Percentiles rank a stretch among this genome's conserved stretches.
Conservation (phyloP, 2,329 filamentous ascomycete species). For the Pestalotiopsis sp. region DNA sequence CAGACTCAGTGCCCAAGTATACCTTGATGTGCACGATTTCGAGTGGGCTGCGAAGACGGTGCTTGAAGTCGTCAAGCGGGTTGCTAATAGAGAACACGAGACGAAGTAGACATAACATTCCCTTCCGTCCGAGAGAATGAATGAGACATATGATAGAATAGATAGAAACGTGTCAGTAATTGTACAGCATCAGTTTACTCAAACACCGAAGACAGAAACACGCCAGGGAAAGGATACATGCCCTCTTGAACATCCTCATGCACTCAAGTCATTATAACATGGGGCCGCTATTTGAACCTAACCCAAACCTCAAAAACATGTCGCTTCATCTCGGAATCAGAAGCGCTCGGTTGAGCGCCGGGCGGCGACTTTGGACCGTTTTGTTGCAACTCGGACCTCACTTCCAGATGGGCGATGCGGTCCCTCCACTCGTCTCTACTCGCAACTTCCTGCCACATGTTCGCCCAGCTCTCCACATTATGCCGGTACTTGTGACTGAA, state of each 20-base stretch:
- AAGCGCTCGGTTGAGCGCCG: conserved; percentile 10
- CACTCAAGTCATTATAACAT: background rate
- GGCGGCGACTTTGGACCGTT: conserved; percentile 14
- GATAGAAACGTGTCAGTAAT: background rate
- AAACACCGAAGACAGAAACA: too few species aligned
- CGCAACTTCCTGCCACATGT: conserved; percentile 24
- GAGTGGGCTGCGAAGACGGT: conserved; percentile 64
- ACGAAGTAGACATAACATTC: background rate
- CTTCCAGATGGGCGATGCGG: conserved; percentile 19
- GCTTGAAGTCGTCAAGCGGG: conserved; percentile 45
- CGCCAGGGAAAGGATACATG: too few species aligned
- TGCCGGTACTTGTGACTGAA: conserved; percentile 21
- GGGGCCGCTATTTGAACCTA: conserved; percentile 16
- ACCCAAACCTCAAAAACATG: conserved; percentile 27
- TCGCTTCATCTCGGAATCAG: conserved; percentile 14
- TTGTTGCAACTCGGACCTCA: conserved; percentile 21
- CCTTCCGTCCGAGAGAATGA: background rate
- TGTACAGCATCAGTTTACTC: background rate
- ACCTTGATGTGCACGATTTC: conserved; percentile 79
- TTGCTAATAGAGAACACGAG: conserved; percentile 31
- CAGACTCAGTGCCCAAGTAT: conserved; percentile 78
- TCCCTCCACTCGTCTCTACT: conserved; percentile 19
- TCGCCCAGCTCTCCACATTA: conserved; percentile 21
- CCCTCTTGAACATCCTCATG: background rate
- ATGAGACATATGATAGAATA: background rate